phyloP scores from a whole-genome alignment of 2,329 filamentous ascomycete species.

The Neodidymelliopsis sp. region DNA sequence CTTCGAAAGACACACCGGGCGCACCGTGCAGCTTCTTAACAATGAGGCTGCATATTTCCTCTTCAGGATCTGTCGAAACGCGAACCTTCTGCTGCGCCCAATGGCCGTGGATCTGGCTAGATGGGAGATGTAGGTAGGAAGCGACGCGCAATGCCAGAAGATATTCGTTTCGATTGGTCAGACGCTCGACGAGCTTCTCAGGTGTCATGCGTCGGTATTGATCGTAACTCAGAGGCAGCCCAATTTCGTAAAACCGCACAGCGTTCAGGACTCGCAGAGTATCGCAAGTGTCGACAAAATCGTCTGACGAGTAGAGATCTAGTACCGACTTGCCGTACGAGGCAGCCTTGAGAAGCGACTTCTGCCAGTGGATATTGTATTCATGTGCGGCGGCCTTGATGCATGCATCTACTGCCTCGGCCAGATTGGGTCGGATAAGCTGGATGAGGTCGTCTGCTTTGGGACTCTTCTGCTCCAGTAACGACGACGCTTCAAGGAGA shows the following conservation, averaged over 20 bases:
- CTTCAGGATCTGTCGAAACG: conserved; percentile 82
- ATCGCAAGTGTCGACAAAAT: conserved; percentile 98
- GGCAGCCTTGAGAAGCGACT: conserved; percentile 91
- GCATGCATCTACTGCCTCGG: conserved; percentile 92
- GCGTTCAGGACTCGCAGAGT: conserved; percentile 91
- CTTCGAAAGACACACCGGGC: conserved; percentile 92
- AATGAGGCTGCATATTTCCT: conserved; percentile 83
- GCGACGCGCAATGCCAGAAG: conserved; percentile 88
- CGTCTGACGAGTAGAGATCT: conserved; percentile 96
- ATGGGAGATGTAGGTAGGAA: conserved; percentile 83
- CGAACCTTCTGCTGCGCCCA: conserved; percentile 97
- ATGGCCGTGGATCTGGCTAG: conserved; percentile 91
- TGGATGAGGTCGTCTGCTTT: conserved; percentile 99
- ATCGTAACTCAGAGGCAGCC: conserved; percentile 88
- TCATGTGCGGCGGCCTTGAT: conserved; percentile 93
- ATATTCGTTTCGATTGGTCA: conserved; percentile 91
- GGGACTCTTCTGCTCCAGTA: conserved; percentile 90
- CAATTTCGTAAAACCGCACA: conserved; percentile 88
- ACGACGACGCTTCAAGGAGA: conserved; percentile 89
- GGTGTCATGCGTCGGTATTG: conserved; percentile 92
- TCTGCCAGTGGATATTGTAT: conserved; percentile 91
- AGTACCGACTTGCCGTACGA: conserved; percentile 98
- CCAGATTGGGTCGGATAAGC: conserved; percentile 84
- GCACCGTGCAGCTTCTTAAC: conserved; percentile 88
- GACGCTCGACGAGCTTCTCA: conserved; percentile 82